These are phyloP conservation scores for Wallacemonas collosoma DNA, from an alignment of 208 protist genomes.

Conservation along the genomic window DNA sequence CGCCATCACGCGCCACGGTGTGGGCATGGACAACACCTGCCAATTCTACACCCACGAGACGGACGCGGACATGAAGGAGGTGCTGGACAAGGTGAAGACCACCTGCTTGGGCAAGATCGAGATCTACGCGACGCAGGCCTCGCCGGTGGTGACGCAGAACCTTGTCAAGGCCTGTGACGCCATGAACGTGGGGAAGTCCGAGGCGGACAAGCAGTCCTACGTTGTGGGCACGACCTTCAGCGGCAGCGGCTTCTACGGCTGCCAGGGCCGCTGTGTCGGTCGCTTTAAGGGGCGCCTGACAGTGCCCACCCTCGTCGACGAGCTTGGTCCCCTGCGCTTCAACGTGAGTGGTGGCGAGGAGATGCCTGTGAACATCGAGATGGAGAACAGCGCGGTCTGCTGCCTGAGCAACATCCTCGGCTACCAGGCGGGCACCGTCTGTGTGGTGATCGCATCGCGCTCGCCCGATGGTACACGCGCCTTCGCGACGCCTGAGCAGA, in stretches of 20 bases:
- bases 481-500: slow-evolving; percentile 54
- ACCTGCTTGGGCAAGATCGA: slow-evolving; percentile 50
- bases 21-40: slow-evolving; percentile 84
- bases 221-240: slow-evolving; percentile 65
- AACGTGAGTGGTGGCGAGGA: slow-evolving; percentile 39
- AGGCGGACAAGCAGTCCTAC: slow-evolving; percentile 40
- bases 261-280: slow-evolving; percentile 71
- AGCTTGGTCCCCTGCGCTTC: slow-evolving; percentile 51
- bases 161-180: slow-evolving; percentile 43
- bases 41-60: slow-evolving; percentile 64
- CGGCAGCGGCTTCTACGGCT: slow-evolving; percentile 78
- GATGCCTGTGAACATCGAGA: slow-evolving; percentile 74
- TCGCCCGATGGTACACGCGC: slow-evolving; percentile 25
- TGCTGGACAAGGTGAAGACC: slow-evolving; percentile 37
- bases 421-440: slow-evolving; percentile 68
- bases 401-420: slow-evolving; percentile 63
- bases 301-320: slow-evolving; percentile 51
- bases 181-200: slow-evolving; percentile 30
- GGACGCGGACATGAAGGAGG: slow-evolving; percentile 37
- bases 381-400: slow-evolving; percentile 77
- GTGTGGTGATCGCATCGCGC: slow-evolving; percentile 59
- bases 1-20: slow-evolving; percentile 58
- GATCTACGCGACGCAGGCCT: slow-evolving; percentile 64
- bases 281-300: slow-evolving; percentile 52
- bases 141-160: slow-evolving; percentile 46